Evolutionary conservation across 202 grass and related monocot species (phyloP).

Genomic region (Bolboschoenoplectus hybrid): DNA sequence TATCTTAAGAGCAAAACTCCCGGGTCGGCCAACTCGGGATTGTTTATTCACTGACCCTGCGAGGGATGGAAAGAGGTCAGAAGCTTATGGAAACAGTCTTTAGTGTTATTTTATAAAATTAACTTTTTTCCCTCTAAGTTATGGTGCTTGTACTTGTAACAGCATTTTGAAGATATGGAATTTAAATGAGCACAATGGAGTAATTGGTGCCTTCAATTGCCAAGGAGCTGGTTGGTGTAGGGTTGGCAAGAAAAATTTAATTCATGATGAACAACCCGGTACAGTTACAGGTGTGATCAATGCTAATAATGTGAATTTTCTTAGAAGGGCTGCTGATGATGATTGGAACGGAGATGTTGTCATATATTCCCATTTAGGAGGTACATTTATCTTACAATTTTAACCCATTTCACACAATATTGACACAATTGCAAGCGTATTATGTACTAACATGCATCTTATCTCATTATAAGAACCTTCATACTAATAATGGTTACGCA

Average conservation of each 20-base stretch:
- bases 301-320: conserved; percentile 52
- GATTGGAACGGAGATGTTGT: conserved; percentile 67
- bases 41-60: conserved; percentile 80
- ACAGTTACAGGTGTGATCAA: conserved; percentile 56
- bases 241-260: conserved; percentile 61
- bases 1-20: conserved; percentile 68
- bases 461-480: background rate
- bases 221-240: conserved; percentile 84
- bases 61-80: conserved; percentile 79
- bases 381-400: conserved; percentile 30
- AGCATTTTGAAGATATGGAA: conserved; percentile 89
- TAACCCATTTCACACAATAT: background rate
- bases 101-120: background rate
- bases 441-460: background rate
- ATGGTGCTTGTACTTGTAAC: conserved; percentile 20
- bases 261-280: conserved; percentile 72
- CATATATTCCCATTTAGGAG: conserved; percentile 60
- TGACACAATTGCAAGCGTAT: background rate
- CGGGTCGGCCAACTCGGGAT: conserved; percentile 65
- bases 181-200: conserved; percentile 67
- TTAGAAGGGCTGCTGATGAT: conserved; percentile 46
- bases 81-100: background rate
- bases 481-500: background rate
- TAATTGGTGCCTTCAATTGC: conserved; percentile 84
- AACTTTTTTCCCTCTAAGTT: background rate